These are phyloP conservation scores for Cryphonectria japonica DNA, from an alignment of 2,329 filamentous ascomycete genomes.

Conservation along the genomic window DNA sequence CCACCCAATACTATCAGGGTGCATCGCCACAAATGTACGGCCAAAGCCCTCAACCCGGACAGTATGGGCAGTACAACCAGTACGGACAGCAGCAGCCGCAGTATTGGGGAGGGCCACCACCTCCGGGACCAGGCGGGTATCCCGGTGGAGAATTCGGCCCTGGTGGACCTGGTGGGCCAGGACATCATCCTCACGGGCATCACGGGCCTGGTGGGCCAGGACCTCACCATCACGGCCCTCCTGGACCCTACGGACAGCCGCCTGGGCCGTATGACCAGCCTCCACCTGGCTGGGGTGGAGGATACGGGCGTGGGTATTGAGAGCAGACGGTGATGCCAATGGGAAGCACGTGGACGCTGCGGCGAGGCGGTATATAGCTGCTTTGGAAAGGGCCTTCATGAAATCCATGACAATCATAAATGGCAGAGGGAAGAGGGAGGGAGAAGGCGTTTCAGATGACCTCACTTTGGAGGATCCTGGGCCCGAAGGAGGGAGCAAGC, in stretches of 20 bases:
- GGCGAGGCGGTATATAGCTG: neutral
- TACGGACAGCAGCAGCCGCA: constrained; percentile 36
- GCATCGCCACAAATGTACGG: constrained; percentile 30
- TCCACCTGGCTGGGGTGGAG: constrained; percentile 25
- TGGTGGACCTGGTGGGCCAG: constrained; percentile 22
- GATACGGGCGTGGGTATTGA: constrained; percentile 24
- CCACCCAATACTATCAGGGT: constrained; percentile 37
- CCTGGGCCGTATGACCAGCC: constrained; percentile 22
- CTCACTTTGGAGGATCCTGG: neutral
- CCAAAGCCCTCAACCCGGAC: constrained; percentile 27
- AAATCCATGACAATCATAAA: neutral
- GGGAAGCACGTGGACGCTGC: neutral
- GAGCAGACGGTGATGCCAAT: neutral
- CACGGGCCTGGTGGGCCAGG: neutral
- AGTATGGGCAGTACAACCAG: constrained; percentile 29
- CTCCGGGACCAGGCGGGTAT: constrained; percentile 24
- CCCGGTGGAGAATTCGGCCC: constrained; percentile 26
- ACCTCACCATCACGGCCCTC: neutral
- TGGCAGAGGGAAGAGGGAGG: too few species aligned
- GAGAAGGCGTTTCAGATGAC: neutral
- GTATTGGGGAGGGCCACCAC: constrained; percentile 25
- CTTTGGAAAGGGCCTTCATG: neutral
- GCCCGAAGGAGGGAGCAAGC: neutral
- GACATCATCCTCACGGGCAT: constrained; percentile 38
- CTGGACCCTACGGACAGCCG: constrained; percentile 7